Base-by-base conservation (phyloP, 2,329 filamentous ascomycete species). In the Fusarium duplospermum region DNA sequence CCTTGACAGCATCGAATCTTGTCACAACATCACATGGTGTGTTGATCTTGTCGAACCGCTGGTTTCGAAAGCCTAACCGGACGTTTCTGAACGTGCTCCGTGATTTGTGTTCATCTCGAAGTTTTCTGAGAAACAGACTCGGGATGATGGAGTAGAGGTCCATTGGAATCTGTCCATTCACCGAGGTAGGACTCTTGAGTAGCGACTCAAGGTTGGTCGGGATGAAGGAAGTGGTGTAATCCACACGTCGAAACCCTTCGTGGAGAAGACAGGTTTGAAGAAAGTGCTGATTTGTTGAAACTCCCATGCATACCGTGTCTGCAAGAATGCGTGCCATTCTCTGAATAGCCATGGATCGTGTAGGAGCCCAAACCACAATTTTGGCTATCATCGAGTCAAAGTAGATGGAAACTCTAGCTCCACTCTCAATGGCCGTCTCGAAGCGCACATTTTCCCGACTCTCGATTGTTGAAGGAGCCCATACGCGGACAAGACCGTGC, bases 211-310 rank as follows among this genome's bases (percentile, higher is more conserved):
- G 86, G 72, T 93, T 88, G 71, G 92, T 92, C 38, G 89, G 87
- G 66, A 93, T 93, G 76, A 93, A 93, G 2, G 91, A 91, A 0
- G 92, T 93, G 76, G 93, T 91, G 16, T 73, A 73, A 20, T 56
- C 47, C 8, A 56, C 59, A 2, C 60, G 62, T 35, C 50, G 62
- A 74, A 93, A 94, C 70, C 88, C 89, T 0, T 87, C 84, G 72
- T 90, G 92, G n/a, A 87, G 86, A 70, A 91, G 91, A 72, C 92
- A 87, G 20, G 86, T 85, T 80, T 93, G 93, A 54, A 93, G 81
- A 77, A 94, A 94, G 86, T 81, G 22, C 84, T 58, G 56, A 3
- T 58, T 58, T 8, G 56, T 58, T 40, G 56, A 58, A 6, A 58
- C 35, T 18, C 56, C 85, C 61, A 84, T 79, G 62, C 85, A 86